Conservation (phyloP, 2,329 filamentous ascomycete genomes). For the Chalara sp. region DNA sequence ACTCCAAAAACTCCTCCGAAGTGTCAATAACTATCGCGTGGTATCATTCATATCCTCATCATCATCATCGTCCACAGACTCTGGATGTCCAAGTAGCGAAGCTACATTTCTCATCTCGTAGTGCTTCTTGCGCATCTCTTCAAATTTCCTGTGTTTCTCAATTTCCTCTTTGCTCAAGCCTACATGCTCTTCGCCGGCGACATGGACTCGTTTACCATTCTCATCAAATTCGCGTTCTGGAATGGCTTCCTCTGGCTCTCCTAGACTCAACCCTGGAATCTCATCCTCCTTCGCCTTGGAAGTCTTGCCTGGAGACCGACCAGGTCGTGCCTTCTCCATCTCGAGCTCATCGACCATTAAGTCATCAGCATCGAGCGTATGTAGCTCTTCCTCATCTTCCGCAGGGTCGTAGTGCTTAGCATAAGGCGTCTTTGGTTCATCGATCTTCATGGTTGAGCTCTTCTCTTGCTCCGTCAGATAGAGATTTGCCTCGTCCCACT, state of each 20-base stretch:
- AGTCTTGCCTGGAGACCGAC: conserved; percentile 16
- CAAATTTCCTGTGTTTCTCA: conserved; percentile 88
- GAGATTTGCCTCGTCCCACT: conserved; percentile 98
- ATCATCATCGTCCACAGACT: conserved; percentile 56
- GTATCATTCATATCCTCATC: conserved; percentile 35
- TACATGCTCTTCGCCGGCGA: conserved; percentile 53
- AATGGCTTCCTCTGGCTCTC: conserved; percentile 77
- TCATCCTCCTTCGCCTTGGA: conserved; percentile 53
- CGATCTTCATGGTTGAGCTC: conserved; percentile 96
- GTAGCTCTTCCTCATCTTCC: conserved; percentile 71
- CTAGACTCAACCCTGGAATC: conserved; percentile 86
- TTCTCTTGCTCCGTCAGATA: conserved; percentile 96
- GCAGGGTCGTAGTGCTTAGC: conserved; percentile 84
- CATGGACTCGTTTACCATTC: conserved; percentile 72
- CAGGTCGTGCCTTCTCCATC: conserved; percentile 26
- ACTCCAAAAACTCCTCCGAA: neutral
- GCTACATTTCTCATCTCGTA: conserved; percentile 99
- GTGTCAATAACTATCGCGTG: conserved; percentile 9
- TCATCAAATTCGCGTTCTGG: conserved; percentile 41
- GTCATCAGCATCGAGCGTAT: conserved; percentile 60
- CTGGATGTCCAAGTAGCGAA: conserved; percentile 71
- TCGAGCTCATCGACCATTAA: conserved; percentile 65
- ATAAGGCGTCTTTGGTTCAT: conserved; percentile 96
- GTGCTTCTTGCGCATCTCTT: conserved; percentile 87
- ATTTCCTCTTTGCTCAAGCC: conserved; percentile 63